Conservation (phyloP, 441 rosid genomes). For the Isatis lusitanica region DNA sequence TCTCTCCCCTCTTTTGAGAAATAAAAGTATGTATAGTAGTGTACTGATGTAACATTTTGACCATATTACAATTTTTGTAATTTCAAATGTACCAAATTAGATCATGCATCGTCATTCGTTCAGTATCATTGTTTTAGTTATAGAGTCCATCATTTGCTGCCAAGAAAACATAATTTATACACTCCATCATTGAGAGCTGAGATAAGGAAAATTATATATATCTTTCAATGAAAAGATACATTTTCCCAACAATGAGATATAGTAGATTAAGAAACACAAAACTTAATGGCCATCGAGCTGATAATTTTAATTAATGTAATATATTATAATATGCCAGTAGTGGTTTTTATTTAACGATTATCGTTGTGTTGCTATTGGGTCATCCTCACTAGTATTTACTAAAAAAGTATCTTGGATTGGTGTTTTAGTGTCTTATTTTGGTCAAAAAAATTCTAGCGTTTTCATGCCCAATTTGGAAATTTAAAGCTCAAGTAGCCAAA, state of each 20-base stretch:
- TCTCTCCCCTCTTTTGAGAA: not conserved
- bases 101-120: not conserved
- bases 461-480: conserved; percentile 6
- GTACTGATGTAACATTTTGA: not conserved
- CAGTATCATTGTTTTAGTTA: not conserved
- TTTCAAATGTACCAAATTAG: not conserved
- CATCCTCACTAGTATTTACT: conserved; percentile 8
- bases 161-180: not conserved
- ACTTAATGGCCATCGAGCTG: conserved; percentile 10
- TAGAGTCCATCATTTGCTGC: not conserved
- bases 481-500: not conserved
- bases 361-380: conserved; percentile 9
- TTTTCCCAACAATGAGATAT: not conserved
- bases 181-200: not conserved
- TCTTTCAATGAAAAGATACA: not conserved
- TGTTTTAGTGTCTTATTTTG: conserved; percentile 7
- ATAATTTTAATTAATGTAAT: conserved; percentile 28
- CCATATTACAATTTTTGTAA: not conserved
- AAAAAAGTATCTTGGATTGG: not conserved
- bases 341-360: conserved; percentile 3
- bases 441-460: not conserved
- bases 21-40: not conserved
- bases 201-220: not conserved
- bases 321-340: conserved; percentile 17
- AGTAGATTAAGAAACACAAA: not conserved